A percentile compares a stretch with the other conserved stretches of the same genome.
phyloP scores from a whole-genome alignment of 2,329 filamentous ascomycete genomes.

The Ophiostoma pallidulum region DNA sequence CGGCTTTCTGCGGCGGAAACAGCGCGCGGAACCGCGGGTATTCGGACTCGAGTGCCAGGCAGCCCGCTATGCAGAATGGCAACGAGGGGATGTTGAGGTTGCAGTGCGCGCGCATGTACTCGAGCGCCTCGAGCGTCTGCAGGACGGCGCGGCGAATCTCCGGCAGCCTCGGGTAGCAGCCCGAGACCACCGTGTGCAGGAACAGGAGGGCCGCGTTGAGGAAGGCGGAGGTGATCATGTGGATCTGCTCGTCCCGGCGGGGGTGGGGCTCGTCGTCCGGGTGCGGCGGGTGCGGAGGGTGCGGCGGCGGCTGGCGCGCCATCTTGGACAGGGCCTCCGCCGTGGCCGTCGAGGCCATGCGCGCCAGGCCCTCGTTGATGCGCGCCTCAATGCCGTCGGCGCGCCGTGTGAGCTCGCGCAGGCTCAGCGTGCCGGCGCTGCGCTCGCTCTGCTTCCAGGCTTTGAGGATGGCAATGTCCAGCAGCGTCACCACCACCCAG shows the following conservation, averaged over 20 bases:
- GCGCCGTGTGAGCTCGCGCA: conserved; percentile 5
- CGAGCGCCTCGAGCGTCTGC: conserved; percentile 2
- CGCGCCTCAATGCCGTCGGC: conserved; percentile 6
- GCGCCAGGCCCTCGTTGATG: neutral
- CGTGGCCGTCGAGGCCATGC: conserved; percentile 1
- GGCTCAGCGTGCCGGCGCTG: conserved; percentile 6
- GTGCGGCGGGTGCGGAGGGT: neutral
- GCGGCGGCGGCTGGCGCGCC: neutral
- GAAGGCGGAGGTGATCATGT: conserved; percentile 9
- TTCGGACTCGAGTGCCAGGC: conserved; percentile 9
- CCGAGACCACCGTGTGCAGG: conserved; percentile 7
- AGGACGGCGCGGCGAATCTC: conserved; percentile 10
- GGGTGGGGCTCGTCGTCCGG: neutral
- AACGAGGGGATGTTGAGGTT: conserved; percentile 8
- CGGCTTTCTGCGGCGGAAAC: neutral
- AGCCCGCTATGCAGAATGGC: conserved; percentile 10
- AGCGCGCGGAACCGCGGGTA: conserved; percentile 8
- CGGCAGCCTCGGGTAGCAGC: conserved; percentile 6
- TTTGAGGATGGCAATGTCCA: conserved; percentile 8
- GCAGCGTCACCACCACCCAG: conserved; percentile 6
- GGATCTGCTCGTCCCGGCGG: conserved; percentile 2
- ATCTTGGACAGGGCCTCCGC: neutral
- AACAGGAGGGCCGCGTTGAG: conserved; percentile 2
- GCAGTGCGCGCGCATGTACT: conserved; percentile 8
- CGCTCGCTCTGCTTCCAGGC: conserved; percentile 10